These are phyloP conservation scores for Penicillium capsulatum DNA, from an alignment of 2,329 filamentous ascomycete genomes.

Conservation along the genomic window DNA sequence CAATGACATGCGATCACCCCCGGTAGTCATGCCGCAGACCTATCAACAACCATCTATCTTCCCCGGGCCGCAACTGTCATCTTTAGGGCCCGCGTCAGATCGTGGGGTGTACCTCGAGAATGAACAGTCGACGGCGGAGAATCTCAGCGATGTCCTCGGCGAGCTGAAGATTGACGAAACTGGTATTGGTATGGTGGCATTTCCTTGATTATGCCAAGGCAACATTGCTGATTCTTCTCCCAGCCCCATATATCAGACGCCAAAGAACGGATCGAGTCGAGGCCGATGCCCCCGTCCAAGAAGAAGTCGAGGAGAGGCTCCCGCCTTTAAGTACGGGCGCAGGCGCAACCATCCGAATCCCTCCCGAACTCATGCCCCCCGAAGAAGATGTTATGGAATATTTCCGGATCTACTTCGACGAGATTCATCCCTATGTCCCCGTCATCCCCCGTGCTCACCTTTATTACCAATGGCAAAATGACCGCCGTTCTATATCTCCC, in stretches of 20 bases:
- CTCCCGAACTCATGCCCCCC: slow-evolving; percentile 85
- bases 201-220: slow-evolving; percentile 3
- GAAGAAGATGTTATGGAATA: slow-evolving; percentile 78
- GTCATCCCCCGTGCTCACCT: slow-evolving; percentile 78
- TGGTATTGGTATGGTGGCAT: slow-evolving; percentile 65
- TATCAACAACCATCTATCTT: slow-evolving; percentile 30
- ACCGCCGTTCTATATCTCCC: slow-evolving; percentile 80
- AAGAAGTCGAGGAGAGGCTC: slow-evolving; percentile 67
- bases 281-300: slow-evolving; percentile 54
- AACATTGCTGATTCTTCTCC: slow-evolving; percentile 6
- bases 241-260: slow-evolving; percentile 78
- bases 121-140: slow-evolving; percentile 64
- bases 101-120: slow-evolving; percentile 54
- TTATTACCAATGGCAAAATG: slow-evolving; percentile 83
- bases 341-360: slow-evolving; percentile 78
- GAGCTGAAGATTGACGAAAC: slow-evolving; percentile 82
- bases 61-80: slow-evolving; percentile 23
- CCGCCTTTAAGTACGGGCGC: slow-evolving; percentile 65
- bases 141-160: slow-evolving; percentile 75
- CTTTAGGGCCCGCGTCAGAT: slow-evolving; percentile 28
- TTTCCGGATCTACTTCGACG: slow-evolving; percentile 83
- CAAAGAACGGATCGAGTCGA: slow-evolving; percentile 50
- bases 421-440: slow-evolving; percentile 89
- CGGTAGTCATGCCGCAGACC: slow-evolving; percentile 28
- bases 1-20: slow-evolving; percentile 28